phyloP scores from a whole-genome alignment of 2,329 filamentous ascomycete genomes.

The Colletotrichum echinochloae region DNA sequence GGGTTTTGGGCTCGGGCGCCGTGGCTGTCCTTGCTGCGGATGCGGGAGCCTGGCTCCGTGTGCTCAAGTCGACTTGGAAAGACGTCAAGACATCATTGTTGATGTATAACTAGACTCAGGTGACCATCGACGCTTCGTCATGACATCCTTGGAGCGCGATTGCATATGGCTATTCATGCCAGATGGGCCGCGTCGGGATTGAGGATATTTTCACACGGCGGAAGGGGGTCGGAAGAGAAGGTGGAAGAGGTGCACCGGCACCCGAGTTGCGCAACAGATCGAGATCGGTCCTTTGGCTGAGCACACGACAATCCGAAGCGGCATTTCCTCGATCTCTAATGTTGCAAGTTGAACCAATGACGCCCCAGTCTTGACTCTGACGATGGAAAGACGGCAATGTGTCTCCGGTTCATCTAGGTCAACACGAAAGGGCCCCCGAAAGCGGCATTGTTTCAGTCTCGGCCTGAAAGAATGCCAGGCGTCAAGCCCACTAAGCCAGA shows the following conservation, averaged over 20 bases:
- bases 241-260: neutral
- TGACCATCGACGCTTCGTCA: neutral
- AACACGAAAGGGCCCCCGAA: neutral
- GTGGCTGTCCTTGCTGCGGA: neutral
- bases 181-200: neutral
- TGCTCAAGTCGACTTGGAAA: neutral
- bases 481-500: slow-evolving; percentile 8
- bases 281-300: neutral
- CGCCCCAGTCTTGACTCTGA: neutral
- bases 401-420: neutral
- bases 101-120: neutral
- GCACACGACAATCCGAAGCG: too few relatives aligned
- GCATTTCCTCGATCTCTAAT: neutral
- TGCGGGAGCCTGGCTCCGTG: neutral
- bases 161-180: neutral
- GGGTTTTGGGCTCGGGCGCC: neutral
- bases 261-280: neutral
- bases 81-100: neutral
- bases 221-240: neutral
- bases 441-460: neutral
- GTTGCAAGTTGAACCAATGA: neutral
- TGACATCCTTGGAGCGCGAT: neutral
- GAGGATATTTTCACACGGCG: neutral
- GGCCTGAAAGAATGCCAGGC: neutral
- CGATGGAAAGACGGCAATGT: neutral